These are phyloP conservation scores for Furcasterigmium furcatum DNA, from an alignment of 2,329 filamentous ascomycete species.

Conservation along the genomic window DNA sequence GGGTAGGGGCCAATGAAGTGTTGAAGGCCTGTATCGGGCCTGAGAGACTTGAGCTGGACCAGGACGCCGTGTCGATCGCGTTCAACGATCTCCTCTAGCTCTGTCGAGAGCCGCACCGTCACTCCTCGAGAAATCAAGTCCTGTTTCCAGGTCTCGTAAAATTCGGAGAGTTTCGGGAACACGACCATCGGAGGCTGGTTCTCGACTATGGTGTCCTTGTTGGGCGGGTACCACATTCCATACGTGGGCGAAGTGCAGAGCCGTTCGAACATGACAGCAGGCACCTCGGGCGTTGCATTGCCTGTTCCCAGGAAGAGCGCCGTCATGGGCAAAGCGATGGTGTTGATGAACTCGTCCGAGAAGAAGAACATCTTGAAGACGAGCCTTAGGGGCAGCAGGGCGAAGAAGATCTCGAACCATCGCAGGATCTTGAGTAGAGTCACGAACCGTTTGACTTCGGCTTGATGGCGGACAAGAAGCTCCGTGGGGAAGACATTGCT, in stretches of 20 bases:
- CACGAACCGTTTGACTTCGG: slow-evolving; percentile 50
- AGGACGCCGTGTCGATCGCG: slow-evolving; percentile 48
- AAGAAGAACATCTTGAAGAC: slow-evolving; percentile 64
- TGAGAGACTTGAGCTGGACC: slow-evolving; percentile 40
- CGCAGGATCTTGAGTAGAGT: slow-evolving; percentile 51
- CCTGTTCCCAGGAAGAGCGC: slow-evolving; percentile 63
- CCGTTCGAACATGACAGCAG: slow-evolving; percentile 58
- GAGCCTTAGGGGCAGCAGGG: slow-evolving; percentile 55
- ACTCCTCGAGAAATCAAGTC: slow-evolving; percentile 50
- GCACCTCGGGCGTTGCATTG: slow-evolving; percentile 66
- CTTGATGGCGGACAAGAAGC: slow-evolving; percentile 48
- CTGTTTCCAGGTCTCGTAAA: slow-evolving; percentile 55
- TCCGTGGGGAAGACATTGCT: slow-evolving; percentile 59
- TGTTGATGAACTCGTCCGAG: slow-evolving; percentile 63
- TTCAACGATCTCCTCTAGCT: slow-evolving; percentile 46
- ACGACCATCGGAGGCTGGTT: slow-evolving; percentile 61
- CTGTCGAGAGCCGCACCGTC: slow-evolving; percentile 50
- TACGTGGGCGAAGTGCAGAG: slow-evolving; percentile 50
- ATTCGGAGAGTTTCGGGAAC: slow-evolving; percentile 55
- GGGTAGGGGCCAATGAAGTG: slow-evolving; percentile 36
- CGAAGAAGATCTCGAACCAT: slow-evolving; percentile 53
- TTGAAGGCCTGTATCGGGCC: slow-evolving; percentile 22
- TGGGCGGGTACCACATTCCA: slow-evolving; percentile 50
- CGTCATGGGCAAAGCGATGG: slow-evolving; percentile 54
- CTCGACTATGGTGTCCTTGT: slow-evolving; percentile 39